These are phyloP conservation scores for Auricularia auricula-judae DNA, from an alignment of 768 basidiomycete genomes.

Conservation along the genomic window DNA sequence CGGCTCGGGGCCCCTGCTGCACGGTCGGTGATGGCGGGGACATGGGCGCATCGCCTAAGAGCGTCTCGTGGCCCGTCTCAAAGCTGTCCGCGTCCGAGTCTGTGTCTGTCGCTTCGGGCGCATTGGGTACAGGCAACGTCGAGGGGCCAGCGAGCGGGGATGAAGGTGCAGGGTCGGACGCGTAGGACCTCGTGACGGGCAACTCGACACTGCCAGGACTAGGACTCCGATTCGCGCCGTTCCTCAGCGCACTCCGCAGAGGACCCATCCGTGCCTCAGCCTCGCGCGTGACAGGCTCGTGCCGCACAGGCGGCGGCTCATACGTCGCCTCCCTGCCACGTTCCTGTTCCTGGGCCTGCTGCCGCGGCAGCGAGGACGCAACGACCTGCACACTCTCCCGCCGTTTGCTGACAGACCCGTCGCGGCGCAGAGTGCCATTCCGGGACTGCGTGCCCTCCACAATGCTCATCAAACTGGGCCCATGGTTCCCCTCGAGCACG, in stretches of 20 bases:
- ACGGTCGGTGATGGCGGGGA: slow-evolving; percentile 2
- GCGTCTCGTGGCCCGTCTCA: slow-evolving; percentile 50
- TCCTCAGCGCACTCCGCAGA: slow-evolving; percentile 7
- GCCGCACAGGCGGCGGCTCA: neutral
- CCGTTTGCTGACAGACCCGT: slow-evolving; percentile 5
- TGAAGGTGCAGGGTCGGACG: neutral
- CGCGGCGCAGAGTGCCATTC: slow-evolving; percentile 22
- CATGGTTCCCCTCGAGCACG: slow-evolving; percentile 7
- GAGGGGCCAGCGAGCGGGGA: neutral
- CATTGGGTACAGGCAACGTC: neutral
- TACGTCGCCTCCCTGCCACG: neutral
- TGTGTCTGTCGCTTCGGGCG: neutral
- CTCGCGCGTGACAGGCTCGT: neutral
- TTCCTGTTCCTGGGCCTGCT: neutral
- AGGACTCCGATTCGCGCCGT: neutral
- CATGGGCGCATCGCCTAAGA: slow-evolving; percentile 27
- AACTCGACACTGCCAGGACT: neutral
- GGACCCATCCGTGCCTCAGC: slow-evolving; percentile 5
- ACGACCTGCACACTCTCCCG: slow-evolving; percentile 24
- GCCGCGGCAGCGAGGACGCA: slow-evolving; percentile 35
- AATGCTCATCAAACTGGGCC: slow-evolving; percentile 52
- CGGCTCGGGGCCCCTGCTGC: neutral
- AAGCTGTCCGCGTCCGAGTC: slow-evolving; percentile 20
- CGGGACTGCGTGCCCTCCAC: slow-evolving; percentile 42
- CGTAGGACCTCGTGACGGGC: neutral